Evolutionary conservation across 176 grass and related monocot genomes (phyloP).

Genomic region (Carex pumila): DNA sequence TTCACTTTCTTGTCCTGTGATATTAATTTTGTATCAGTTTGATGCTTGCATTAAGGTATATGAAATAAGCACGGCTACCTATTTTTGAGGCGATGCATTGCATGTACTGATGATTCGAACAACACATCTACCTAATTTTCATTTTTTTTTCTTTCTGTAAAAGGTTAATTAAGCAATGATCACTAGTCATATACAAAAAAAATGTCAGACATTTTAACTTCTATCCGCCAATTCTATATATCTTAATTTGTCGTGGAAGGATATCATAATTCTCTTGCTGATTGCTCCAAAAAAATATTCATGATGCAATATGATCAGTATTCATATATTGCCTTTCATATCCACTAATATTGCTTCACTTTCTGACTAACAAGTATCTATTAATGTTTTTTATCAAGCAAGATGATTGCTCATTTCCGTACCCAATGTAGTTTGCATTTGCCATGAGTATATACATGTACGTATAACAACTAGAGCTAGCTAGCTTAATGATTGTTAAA

Average conservation of each 20-base stretch:
- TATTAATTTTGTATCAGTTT: not conserved
- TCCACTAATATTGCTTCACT: not conserved
- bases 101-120: not conserved
- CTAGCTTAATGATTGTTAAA: not conserved
- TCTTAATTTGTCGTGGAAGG: not conserved
- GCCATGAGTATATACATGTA: not conserved
- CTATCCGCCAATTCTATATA: not conserved
- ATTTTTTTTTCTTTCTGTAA: not conserved
- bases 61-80: not conserved
- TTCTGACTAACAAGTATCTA: not conserved
- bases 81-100: no score
- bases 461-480: not conserved
- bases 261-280: not conserved
- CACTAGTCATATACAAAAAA: not conserved
- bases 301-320: not conserved
- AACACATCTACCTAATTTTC: not conserved
- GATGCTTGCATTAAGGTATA: not conserved
- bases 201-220: not conserved
- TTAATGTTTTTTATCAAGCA: not conserved
- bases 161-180: not conserved
- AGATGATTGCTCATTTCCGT: not conserved
- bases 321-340: not conserved
- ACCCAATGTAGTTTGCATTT: not conserved
- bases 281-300: not conserved
- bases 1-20: not conserved